Evolutionary conservation across 2,329 filamentous ascomycete genomes (phyloP).

Genomic region (Aquanectria penicillioides): DNA sequence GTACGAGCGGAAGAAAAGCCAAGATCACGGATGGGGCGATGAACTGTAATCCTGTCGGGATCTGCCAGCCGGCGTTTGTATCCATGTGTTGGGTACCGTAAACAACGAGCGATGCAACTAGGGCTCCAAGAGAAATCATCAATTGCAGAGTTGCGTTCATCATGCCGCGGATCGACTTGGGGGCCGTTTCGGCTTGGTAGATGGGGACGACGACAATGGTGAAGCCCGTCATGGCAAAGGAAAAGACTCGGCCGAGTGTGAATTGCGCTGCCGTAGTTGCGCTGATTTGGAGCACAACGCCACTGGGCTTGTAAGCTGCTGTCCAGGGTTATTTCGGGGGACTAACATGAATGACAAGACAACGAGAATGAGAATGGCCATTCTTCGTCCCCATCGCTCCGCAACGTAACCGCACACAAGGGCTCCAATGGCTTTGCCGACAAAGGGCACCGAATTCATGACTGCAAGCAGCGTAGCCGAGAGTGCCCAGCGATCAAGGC

Average conservation of each 20-base stretch:
- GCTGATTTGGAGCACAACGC: constrained; percentile 42
- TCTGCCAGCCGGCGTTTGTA: constrained; percentile 48
- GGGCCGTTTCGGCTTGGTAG: constrained; percentile 42
- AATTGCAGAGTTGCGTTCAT: constrained; percentile 42
- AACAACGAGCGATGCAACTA: constrained; percentile 40
- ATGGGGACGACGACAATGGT: constrained; percentile 45
- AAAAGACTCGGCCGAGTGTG: constrained; percentile 43
- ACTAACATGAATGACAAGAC: too few species aligned
- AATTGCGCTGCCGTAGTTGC: constrained; percentile 44
- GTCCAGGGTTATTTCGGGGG: too few species aligned
- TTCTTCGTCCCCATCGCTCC: constrained; percentile 41
- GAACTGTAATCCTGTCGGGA: constrained; percentile 58
- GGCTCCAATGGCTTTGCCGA: constrained; percentile 35
- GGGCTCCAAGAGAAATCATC: constrained; percentile 40
- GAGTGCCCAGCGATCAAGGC: constrained; percentile 24
- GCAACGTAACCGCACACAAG: constrained; percentile 32
- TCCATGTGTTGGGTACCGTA: constrained; percentile 40
- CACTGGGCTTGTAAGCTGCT: too few species aligned
- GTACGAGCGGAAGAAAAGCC: constrained; percentile 48
- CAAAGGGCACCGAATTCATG: constrained; percentile 40
- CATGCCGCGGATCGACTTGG: constrained; percentile 41
- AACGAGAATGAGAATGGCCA: constrained; percentile 38
- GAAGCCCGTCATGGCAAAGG: constrained; percentile 46
- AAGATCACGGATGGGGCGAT: constrained; percentile 51
- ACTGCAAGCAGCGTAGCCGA: constrained; percentile 36